These are phyloP conservation scores for Collybiopsis luxurians DNA, from an alignment of 768 basidiomycete genomes.

Conservation along the genomic window DNA sequence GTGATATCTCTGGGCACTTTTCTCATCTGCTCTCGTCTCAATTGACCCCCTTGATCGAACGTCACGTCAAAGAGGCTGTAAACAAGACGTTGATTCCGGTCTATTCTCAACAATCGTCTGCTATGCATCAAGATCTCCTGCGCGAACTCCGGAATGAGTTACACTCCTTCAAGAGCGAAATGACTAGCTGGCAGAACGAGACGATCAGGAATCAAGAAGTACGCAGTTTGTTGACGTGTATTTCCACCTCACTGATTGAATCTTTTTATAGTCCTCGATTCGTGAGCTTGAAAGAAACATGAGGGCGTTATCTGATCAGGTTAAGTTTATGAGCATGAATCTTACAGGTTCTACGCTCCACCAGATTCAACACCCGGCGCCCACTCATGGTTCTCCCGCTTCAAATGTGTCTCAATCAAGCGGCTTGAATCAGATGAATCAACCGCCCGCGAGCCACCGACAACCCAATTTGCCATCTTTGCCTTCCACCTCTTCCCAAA, in stretches of 20 bases:
- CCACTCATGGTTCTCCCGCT: slow-evolving; percentile 38
- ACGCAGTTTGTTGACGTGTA: slow-evolving; percentile 18
- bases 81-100: slow-evolving; percentile 72
- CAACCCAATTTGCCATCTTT: slow-evolving; percentile 35
- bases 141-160: slow-evolving; percentile 77
- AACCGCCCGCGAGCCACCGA: slow-evolving; percentile 41
- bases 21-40: slow-evolving; percentile 70
- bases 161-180: slow-evolving; percentile 72
- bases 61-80: slow-evolving; percentile 79
- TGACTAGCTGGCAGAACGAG: slow-evolving; percentile 80
- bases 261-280: slow-evolving; percentile 54
- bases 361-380: slow-evolving; percentile 38
- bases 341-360: slow-evolving; percentile 35
- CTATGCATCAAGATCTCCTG: slow-evolving; percentile 77
- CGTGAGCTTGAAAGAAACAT: slow-evolving; percentile 81
- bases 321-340: slow-evolving; percentile 74
- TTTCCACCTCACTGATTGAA: background rate
- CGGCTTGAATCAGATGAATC: slow-evolving; percentile 26
- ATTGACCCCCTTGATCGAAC: slow-evolving; percentile 73
- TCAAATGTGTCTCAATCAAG: slow-evolving; percentile 31
- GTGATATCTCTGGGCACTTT: slow-evolving; percentile 76
- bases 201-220: slow-evolving; percentile 80
- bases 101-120: slow-evolving; percentile 69
- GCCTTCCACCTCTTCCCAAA: slow-evolving; percentile 4
- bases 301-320: slow-evolving; percentile 72